Evolutionary conservation across 805 yeast species (phyloP), one percentile per base, ranked within the genome.

Genomic region (Isabelozyma heimii): DNA sequence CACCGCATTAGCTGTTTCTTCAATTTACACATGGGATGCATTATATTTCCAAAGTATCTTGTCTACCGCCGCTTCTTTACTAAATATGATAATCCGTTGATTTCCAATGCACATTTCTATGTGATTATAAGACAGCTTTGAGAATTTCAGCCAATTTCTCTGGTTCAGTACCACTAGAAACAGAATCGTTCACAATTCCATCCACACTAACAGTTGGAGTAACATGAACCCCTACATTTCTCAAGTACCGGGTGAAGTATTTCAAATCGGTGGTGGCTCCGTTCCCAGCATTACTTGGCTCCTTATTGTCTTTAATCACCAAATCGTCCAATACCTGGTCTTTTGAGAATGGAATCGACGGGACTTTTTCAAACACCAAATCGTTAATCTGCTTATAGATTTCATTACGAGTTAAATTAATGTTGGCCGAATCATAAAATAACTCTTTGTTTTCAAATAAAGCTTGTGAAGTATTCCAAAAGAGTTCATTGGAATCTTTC

Each of bases 151-250:
- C 63, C 51, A 81, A 66, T 27, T 75, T 76, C 2, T 73, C 82
- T 5, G 73, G 58, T 5, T 80, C 70, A 45, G 83, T 79, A 8
- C 90, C 81, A 40, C 90, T 82, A 57, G 85, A 87, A 58, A 89
- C 76, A 6, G 73, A 57, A 35, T 73, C 71, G 53, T 77, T 79
- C 17, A 75, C 73, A 44, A 86, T 80, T 1, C 96, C 96, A 62
- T 89, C 80, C 38, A 89, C 69, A 16, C 79, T 65, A 12, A 88
- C 87, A 4, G 94, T 84, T 16, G 97, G 97, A 3, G 94, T 87
- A n/a, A 87, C 84, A 61, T 90, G 96, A 37, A 87, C 81, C 41
- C 92, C 90, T 40, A 84, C 80, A 50, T 88, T 89, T 62, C 97
- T 79, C 46, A 82, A 83, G 61, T 81, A 82, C 62, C 83, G 77